phyloP scores from a whole-genome alignment of 257 asterid genomes.

The Ehretia macrophylla region DNA sequence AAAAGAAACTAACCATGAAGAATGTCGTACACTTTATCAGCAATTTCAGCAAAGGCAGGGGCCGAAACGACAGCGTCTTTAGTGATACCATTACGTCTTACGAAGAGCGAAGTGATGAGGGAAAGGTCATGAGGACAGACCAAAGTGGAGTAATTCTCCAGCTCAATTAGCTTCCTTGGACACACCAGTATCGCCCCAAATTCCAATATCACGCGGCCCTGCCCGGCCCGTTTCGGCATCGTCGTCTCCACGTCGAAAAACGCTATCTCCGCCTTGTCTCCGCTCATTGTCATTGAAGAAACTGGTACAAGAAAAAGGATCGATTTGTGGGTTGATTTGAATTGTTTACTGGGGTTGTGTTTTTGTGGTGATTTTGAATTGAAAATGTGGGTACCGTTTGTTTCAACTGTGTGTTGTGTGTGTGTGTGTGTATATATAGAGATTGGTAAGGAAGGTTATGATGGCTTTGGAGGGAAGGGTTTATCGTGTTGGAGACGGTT shows the following conservation, averaged over 20 bases:
- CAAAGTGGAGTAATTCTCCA: slow-evolving; percentile 63
- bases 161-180: slow-evolving; percentile 90
- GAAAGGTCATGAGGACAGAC: slow-evolving; percentile 68
- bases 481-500: not conserved
- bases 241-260: slow-evolving; percentile 95
- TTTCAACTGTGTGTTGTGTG: not conserved
- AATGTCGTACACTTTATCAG: slow-evolving; percentile 67
- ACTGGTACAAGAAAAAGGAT: not conserved
- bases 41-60: slow-evolving; percentile 67
- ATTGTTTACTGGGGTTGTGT: not conserved
- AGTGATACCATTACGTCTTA: slow-evolving; percentile 75
- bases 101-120: slow-evolving; percentile 64
- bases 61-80: slow-evolving; percentile 63
- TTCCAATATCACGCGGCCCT: slow-evolving; percentile 66
- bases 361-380: slow-evolving; percentile 1
- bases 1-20: slow-evolving; percentile 58
- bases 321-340: too few relatives aligned
- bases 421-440: not conserved
- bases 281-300: slow-evolving; percentile 22
- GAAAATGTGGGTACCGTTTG: too few relatives aligned
- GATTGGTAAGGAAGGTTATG: slow-evolving; percentile 18
- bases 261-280: slow-evolving; percentile 68
- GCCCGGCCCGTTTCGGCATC: slow-evolving; percentile 69
- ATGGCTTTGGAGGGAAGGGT: slow-evolving; percentile 3
- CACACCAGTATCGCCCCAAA: slow-evolving; percentile 91